Conservation (phyloP, 2,329 filamentous ascomycete species). For the Trichophyton mentagrophytes region DNA sequence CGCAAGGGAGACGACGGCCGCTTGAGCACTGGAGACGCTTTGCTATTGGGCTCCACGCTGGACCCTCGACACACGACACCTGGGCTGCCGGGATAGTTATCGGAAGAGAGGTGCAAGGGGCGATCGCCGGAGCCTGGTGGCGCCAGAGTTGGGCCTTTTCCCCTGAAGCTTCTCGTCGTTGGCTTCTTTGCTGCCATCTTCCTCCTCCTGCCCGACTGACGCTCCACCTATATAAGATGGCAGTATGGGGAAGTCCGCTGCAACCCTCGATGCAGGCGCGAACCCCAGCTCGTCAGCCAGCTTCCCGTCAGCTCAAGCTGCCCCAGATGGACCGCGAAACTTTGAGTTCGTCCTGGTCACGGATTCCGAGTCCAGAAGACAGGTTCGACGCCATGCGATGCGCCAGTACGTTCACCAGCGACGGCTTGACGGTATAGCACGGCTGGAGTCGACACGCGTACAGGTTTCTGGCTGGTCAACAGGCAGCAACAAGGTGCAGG, state of each 20-base stretch:
- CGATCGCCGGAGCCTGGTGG: background rate
- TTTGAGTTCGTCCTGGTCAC: conserved; percentile 26
- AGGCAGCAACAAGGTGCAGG: background rate
- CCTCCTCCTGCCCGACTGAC: background rate
- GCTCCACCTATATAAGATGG: conserved; percentile 9
- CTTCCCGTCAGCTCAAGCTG: background rate
- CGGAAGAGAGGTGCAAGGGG: background rate
- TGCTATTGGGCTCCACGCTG: background rate
- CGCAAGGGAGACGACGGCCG: background rate
- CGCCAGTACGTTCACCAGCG: conserved; percentile 25
- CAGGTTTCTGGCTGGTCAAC: conserved; percentile 18
- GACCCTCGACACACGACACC: background rate
- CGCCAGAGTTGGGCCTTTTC: background rate
- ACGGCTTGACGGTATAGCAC: conserved; percentile 23
- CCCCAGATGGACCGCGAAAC: conserved; percentile 15
- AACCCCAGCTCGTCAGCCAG: background rate
- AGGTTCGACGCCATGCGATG: conserved; percentile 27
- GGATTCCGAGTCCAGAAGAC: conserved; percentile 22
- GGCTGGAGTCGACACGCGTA: conserved; percentile 20
- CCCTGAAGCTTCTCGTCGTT: background rate
- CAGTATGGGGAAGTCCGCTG: conserved; percentile 19
- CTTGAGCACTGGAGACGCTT: no score
- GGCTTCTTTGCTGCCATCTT: background rate
- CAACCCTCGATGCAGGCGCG: conserved; percentile 4
- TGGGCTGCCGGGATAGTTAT: no score